These are phyloP conservation scores for Phytophthora niederhauseri DNA, from an alignment of 352 stramenopile species.

Conservation along the genomic window DNA sequence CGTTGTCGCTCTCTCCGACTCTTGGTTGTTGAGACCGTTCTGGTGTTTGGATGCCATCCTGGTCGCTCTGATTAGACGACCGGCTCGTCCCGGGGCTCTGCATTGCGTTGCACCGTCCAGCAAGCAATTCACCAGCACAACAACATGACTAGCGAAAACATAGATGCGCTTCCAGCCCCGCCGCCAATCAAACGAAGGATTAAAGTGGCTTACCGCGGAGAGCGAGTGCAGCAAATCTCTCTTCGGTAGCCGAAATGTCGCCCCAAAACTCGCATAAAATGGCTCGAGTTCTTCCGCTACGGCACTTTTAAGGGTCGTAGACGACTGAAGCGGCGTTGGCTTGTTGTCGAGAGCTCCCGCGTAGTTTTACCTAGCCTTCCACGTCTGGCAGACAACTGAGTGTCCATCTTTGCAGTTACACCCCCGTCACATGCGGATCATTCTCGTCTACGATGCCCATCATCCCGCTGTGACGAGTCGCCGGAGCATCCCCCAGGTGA, in stretches of 20 bases:
- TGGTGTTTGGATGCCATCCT: constrained; percentile 28
- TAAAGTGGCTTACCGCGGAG: constrained; percentile 20
- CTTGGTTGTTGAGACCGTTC: constrained; percentile 15
- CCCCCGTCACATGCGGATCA: constrained; percentile 19
- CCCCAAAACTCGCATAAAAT: constrained; percentile 1
- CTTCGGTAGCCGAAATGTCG: constrained; percentile 11
- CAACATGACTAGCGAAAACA: constrained; percentile 32
- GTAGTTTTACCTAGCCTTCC: not conserved
- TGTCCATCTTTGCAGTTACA: not conserved
- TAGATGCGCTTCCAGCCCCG: constrained; percentile 20
- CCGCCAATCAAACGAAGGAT: constrained; percentile 5
- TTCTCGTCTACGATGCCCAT: constrained; percentile 29
- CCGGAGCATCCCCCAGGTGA: constrained; percentile 11
- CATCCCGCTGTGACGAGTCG: constrained; percentile 18
- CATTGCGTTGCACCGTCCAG: constrained; percentile 13
- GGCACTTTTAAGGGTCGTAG: constrained; percentile 5
- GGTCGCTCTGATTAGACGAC: constrained; percentile 20
- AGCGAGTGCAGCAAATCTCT: constrained; percentile 28
- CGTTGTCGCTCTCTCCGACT: constrained; percentile 12
- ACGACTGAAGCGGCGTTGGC: not conserved
- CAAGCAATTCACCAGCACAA: constrained; percentile 14
- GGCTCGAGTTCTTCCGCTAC: not conserved
- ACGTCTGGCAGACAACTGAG: not conserved
- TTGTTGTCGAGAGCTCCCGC: not conserved
- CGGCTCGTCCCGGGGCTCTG: not conserved